A percentile compares a stretch with the other conserved stretches of the same genome.
Conservation (phyloP, 225 moss, liverwort and hornwort genomes). For the Anthoceros angustus region DNA sequence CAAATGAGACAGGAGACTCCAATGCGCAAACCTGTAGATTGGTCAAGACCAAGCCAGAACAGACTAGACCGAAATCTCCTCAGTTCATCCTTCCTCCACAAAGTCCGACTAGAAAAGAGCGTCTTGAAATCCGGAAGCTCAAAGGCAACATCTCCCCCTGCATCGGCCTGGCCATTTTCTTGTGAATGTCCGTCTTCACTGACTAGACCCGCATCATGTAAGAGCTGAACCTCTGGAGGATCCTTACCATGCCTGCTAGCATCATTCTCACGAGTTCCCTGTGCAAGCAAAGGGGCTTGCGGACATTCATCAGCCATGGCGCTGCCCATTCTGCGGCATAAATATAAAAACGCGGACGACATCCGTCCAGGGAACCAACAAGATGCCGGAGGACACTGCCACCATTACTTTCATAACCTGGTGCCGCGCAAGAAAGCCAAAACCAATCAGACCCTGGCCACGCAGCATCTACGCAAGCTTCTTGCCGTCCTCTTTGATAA, state of each 20-base stretch:
- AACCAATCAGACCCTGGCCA: too few relatives aligned
- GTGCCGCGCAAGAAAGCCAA: too few relatives aligned
- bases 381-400: too few relatives aligned
- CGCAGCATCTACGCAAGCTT: too few relatives aligned
- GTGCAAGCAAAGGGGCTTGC: neutral
- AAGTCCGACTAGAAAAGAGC: neutral
- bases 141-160: neutral
- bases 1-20: constrained; percentile 54
- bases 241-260: neutral
- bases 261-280: neutral
- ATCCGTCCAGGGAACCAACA: too few relatives aligned
- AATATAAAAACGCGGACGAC: too few relatives aligned
- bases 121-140: neutral
- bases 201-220: neutral
- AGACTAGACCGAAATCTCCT: constrained; percentile 48
- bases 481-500: too few relatives aligned
- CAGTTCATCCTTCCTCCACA: constrained; percentile 32
- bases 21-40: constrained; percentile 37
- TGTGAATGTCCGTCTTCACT: neutral
- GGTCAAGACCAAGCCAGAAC: constrained; percentile 55
- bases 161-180: neutral
- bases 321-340: neutral
- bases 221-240: too few relatives aligned
- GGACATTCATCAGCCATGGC: neutral
- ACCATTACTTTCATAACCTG: too few relatives aligned